Evolutionary conservation across 1,284 basidiomycete species (phyloP).

Genomic region (Kwoniella shivajii): DNA sequence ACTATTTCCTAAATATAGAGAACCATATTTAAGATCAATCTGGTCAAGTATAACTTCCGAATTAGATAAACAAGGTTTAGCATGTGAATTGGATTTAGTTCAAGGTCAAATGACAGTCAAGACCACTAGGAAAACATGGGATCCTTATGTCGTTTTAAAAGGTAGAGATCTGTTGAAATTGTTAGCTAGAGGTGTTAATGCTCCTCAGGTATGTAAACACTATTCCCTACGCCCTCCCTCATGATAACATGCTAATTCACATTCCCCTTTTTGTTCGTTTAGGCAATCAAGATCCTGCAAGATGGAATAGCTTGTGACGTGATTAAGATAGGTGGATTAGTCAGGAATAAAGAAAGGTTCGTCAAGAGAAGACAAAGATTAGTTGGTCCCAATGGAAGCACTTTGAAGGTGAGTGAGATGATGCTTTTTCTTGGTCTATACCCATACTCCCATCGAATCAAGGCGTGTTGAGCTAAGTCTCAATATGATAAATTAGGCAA

Average conservation of each 20-base stretch:
- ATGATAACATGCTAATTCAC: neutral
- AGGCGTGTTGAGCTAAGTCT: too few species aligned
- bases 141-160: constrained; percentile 95
- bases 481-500: constrained; percentile 67
- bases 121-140: constrained; percentile 95
- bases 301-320: constrained; percentile 93
- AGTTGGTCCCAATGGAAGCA: constrained; percentile 94
- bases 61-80: constrained; percentile 79
- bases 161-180: constrained; percentile 95
- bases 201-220: constrained; percentile 51
- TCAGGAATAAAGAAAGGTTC: constrained; percentile 95
- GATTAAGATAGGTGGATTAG: constrained; percentile 93
- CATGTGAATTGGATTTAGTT: constrained; percentile 90
- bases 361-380: constrained; percentile 95
- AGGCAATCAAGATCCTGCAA: constrained; percentile 88
- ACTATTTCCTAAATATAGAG: constrained; percentile 97
- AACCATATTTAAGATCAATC: constrained; percentile 91
- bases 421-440: neutral
- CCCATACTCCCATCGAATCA: too few species aligned
- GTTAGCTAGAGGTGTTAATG: constrained; percentile 84
- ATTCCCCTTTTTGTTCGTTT: constrained; percentile 56
- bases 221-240: neutral
- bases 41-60: constrained; percentile 92
- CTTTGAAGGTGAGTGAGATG: constrained; percentile 78
- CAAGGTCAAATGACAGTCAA: constrained; percentile 97